Evolutionary conservation across 192 early-diverging fungal species (phyloP).

Genomic region (Umbelopsis sp.): DNA sequence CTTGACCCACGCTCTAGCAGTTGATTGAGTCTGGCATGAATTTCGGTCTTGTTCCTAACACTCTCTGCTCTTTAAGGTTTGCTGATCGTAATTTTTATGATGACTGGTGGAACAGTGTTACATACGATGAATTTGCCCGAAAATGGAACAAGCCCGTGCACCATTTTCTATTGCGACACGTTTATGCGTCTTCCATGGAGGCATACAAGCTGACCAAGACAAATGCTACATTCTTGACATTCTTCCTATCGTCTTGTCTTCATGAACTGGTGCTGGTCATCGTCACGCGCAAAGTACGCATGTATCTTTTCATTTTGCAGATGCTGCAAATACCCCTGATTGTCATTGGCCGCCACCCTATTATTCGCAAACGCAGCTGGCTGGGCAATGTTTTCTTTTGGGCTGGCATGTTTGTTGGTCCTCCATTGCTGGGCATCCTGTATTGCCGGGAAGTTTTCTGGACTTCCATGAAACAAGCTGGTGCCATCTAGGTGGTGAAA

Average conservation of each 20-base stretch:
- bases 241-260: conserved; percentile 75
- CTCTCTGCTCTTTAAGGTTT: conserved; percentile 55
- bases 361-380: conserved; percentile 62
- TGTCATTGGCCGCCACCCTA: conserved; percentile 57
- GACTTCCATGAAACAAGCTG: conserved; percentile 33
- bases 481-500: background rate
- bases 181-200: conserved; percentile 84
- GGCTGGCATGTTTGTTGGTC: conserved; percentile 87
- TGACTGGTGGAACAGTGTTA: conserved; percentile 95
- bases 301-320: conserved; percentile 84
- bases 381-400: conserved; percentile 89
- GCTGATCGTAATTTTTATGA: conserved; percentile 98
- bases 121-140: conserved; percentile 92
- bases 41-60: background rate
- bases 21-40: background rate
- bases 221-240: conserved; percentile 78
- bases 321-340: conserved; percentile 94
- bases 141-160: conserved; percentile 98
- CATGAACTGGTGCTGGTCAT: conserved; percentile 85
- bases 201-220: conserved; percentile 65
- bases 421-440: conserved; percentile 76
- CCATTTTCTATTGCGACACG: conserved; percentile 88
- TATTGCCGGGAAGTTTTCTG: conserved; percentile 67
- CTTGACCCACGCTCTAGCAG: background rate
- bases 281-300: conserved; percentile 61